Conservation (phyloP, 2,329 filamentous ascomycete species). For the Didymella pomorum region DNA sequence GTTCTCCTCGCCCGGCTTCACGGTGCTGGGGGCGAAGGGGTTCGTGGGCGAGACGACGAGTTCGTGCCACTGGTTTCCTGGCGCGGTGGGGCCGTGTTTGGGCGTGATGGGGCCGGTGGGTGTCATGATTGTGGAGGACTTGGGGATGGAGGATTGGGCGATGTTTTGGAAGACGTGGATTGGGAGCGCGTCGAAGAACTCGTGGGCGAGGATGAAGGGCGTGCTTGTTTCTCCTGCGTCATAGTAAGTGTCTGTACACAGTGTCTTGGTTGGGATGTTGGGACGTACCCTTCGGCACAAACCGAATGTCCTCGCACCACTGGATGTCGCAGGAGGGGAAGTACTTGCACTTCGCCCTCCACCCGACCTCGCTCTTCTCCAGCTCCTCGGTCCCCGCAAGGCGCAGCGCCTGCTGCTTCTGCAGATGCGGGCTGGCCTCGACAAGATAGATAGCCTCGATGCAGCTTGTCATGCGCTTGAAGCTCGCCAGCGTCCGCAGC, state of each 20-base stretch:
- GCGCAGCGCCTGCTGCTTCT: constrained; percentile 78
- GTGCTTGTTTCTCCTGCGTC: constrained; percentile 70
- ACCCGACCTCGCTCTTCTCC: constrained; percentile 75
- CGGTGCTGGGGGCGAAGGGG: constrained; percentile 39
- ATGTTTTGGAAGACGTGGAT: constrained; percentile 94
- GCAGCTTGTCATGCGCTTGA: constrained; percentile 76
- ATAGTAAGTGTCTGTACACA: constrained; percentile 28
- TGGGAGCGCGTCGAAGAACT: constrained; percentile 97
- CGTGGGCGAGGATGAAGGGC: constrained; percentile 94
- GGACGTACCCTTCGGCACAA: constrained; percentile 72
- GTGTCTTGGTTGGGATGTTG: too few relatives aligned
- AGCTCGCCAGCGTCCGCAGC: constrained; percentile 85
- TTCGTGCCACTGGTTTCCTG: constrained; percentile 53
- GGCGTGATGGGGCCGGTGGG: constrained; percentile 59
- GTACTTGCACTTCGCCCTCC: constrained; percentile 78
- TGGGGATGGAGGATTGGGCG: constrained; percentile 51
- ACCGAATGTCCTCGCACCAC: constrained; percentile 89
- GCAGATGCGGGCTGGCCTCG: constrained; percentile 84
- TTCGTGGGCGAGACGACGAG: constrained; percentile 54
- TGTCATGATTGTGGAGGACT: constrained; percentile 54
- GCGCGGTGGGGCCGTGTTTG: constrained; percentile 46
- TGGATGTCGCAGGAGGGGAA: constrained; percentile 73
- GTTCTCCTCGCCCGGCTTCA: constrained; percentile 37
- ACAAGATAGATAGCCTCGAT: constrained; percentile 93
- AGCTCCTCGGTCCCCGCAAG: constrained; percentile 78